Evolutionary conservation across 768 basidiomycete species (phyloP), one percentile per base, ranked within the genome.

Genomic region (Boletus rex-veris): DNA sequence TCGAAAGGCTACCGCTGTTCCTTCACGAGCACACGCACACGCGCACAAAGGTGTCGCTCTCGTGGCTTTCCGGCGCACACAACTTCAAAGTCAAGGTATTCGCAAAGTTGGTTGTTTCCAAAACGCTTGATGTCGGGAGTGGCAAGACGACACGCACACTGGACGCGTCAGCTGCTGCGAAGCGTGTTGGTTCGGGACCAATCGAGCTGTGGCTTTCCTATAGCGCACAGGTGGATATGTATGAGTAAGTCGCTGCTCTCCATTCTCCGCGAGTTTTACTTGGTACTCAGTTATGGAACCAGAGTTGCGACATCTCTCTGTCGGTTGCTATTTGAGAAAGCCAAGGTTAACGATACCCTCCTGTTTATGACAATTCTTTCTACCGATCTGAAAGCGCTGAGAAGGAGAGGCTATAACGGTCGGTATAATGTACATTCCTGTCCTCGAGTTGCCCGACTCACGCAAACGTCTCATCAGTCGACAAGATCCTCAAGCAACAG

Each of bases 301-400:
- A 95, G 93, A 69, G 86, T 98, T 14, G 88, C 96, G 0, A 86
- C 84, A 1, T 87, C 90, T 2, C 73, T 98, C 30, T 92, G 91
- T 67, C 84, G 85, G 16, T 67, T 88, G 7, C 70, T 97, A 30
- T 90, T 98, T 58, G 81, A 88, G 51, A 78, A 82, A 8, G 85
- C 85, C 3, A 88, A 89, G 68, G 81, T 86, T 24, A 92, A 94
- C 64, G 96, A 99, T 66, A 83, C 90, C 0, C 75, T 99, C 7
- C 68, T 98, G 8, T 87, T 98, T 60, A 90, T 92, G 82, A 97
- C 94, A 0, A 92, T 99, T 49, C 77, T 99, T 16, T 92, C 92
- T 0, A 98, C 95, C 0, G 92, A 95, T 58, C 72, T 98, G 38
- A 80, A 83, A 54, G 84, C 91, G 3, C 69, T 97, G 57, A 86